Conservation (phyloP, 1,284 basidiomycete species). For the Ceraceosorus guamensis region DNA sequence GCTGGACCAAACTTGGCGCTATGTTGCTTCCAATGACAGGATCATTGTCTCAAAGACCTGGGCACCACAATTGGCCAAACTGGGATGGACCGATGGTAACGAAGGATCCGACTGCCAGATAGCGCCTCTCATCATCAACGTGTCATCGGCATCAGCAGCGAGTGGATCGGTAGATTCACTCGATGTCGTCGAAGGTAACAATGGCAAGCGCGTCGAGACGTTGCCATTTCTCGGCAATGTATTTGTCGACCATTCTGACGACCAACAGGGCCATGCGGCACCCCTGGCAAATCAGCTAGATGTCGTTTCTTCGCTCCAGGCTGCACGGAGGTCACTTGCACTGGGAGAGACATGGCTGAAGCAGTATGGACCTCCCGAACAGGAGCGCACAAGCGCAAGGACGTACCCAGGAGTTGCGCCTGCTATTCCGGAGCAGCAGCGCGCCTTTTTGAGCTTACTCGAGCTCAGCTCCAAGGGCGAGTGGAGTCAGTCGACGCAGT, state of each 20-base stretch:
- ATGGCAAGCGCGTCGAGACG: not conserved
- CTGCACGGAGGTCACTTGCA: too few species aligned
- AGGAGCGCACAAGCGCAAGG: too few species aligned
- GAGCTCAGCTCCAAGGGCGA: not conserved
- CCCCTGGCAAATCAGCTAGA: too few species aligned
- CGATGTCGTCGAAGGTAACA: not conserved
- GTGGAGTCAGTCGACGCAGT: too few species aligned
- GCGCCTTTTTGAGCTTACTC: constrained; percentile 15
- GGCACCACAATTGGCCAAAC: constrained; percentile 29
- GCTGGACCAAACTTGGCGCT: constrained; percentile 40
- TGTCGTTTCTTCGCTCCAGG: too few species aligned
- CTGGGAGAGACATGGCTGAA: too few species aligned
- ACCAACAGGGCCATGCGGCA: too few species aligned
- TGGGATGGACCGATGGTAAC: constrained; percentile 39
- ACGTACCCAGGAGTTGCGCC: not conserved
- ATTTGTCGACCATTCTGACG: not conserved
- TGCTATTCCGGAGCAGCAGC: constrained; percentile 21
- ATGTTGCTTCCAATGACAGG: constrained; percentile 30
- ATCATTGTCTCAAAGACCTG: constrained; percentile 29
- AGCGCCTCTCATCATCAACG: not conserved
- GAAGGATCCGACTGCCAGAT: not conserved
- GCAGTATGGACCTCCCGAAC: too few species aligned
- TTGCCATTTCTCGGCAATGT: constrained; percentile 10
- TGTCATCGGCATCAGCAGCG: not conserved
- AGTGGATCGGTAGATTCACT: too few species aligned